phyloP scores from a whole-genome alignment of 2,329 filamentous ascomycete species.

The Setomelanomma holmii region DNA sequence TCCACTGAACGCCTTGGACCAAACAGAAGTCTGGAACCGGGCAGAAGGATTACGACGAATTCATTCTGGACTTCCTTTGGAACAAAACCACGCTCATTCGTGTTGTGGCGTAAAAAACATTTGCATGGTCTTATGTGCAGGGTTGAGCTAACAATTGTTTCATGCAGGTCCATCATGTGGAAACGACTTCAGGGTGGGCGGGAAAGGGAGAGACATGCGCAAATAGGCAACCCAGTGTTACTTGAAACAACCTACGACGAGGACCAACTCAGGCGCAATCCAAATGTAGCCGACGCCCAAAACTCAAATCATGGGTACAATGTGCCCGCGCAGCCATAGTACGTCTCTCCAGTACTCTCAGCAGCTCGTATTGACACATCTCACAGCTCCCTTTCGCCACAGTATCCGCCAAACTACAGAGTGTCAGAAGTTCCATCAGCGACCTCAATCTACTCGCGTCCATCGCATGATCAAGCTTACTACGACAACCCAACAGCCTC shows the following conservation, averaged over 20 bases:
- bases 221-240: conserved; percentile 55
- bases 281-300: conserved; percentile 38
- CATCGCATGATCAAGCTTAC: conserved; percentile 50
- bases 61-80: background rate
- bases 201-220: conserved; percentile 50
- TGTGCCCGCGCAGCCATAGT: conserved; percentile 33
- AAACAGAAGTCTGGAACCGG: no score
- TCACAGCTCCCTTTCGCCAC: conserved; percentile 31
- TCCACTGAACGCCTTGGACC: no score
- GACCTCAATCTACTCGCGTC: conserved; percentile 69
- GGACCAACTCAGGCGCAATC: conserved; percentile 50
- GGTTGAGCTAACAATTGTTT: conserved; percentile 34
- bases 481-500: conserved; percentile 26
- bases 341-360: conserved; percentile 19
- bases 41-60: no score
- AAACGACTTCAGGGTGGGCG: conserved; percentile 57
- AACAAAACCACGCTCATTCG: background rate
- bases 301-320: conserved; percentile 36
- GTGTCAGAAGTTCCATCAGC: conserved; percentile 39
- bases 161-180: conserved; percentile 55
- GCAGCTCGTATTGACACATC: conserved; percentile 3
- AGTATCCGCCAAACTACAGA: conserved; percentile 30
- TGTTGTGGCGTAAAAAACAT: background rate
- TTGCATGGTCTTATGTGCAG: background rate
- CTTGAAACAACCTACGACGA: conserved; percentile 56